Evolutionary conservation across 225 moss, liverwort and hornwort genomes (phyloP), one percentile per base, ranked within the genome.

Genomic region (Sphagnum tenellum): DNA sequence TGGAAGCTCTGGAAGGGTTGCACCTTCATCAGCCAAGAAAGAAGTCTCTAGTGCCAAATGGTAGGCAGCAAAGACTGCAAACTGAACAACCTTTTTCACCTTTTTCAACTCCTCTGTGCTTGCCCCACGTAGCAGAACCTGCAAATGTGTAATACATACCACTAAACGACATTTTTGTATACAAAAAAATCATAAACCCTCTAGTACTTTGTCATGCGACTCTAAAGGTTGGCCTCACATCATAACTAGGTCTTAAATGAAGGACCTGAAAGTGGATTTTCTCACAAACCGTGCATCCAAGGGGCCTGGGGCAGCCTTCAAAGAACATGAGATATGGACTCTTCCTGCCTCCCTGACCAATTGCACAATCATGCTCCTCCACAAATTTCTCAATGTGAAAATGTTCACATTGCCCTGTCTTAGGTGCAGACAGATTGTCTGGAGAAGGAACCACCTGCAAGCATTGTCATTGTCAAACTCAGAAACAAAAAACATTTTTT

Each of bases 31-130:
- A 66, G 86, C 89, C 81, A 96, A 78, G 67, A 96, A 96, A 14
- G 95, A 96, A n/a, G 95, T 96, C 77, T 96, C 95, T 65, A 96
- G 70, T 44, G 85, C 88, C 60, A 96, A 76, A 75, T 96, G 95
- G 74, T 96, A 96, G 49, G 95, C 95, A 67, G 86, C 88, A 75
- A 90, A 96, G 47, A 92, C 86, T 50, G 95, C 88, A 71, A 86
- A 86, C 72, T 90, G 84, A 44, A 96, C 81, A 8, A 92, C 92
- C 62, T 79, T 77, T 81, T 96, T 96, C 61, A 96, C 79, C 46
- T 82, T 90, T 69, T 96, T 92, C 66, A 96, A 60, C 58, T 80
- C 88, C 62, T 92, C 92, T 63, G 79, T 81, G 62, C 79, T 71
- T 68, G 88, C 88, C 12, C 95, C 95, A 75, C 84, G 82, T 2